Evolutionary conservation across 2,329 filamentous ascomycete genomes (phyloP).

Genomic region (Aspergillus chevalieri): DNA sequence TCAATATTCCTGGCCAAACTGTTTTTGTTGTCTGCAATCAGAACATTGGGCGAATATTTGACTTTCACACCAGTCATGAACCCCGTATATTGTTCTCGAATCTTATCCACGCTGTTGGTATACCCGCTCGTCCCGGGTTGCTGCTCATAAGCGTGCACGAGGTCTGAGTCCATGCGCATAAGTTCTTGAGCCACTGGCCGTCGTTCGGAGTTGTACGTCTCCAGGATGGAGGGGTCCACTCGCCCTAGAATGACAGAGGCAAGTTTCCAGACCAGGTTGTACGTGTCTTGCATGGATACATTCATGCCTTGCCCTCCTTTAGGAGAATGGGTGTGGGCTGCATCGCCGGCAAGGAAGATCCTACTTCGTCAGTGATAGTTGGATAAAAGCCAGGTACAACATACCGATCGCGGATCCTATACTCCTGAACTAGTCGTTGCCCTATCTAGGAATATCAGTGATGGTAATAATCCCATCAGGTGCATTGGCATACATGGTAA

Average conservation of each 20-base stretch:
- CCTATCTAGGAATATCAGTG: constrained; percentile 53
- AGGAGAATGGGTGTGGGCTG: constrained; percentile 47
- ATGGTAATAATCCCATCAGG: neutral
- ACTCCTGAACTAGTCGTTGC: constrained; percentile 56
- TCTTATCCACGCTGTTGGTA: neutral
- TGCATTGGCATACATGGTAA: neutral
- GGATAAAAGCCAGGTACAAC: neutral
- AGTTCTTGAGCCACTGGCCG: constrained; percentile 35
- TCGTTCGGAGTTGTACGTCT: constrained; percentile 47
- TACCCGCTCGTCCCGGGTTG: neutral
- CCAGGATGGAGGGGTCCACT: constrained; percentile 35
- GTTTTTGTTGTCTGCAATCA: neutral
- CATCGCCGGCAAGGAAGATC: constrained; percentile 66
- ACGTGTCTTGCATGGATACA: constrained; percentile 47
- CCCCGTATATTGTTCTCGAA: neutral
- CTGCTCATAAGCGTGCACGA: constrained; percentile 1
- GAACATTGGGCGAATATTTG: neutral
- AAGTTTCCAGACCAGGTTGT: constrained; percentile 55
- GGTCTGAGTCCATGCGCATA: constrained; percentile 6
- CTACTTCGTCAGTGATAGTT: constrained; percentile 56
- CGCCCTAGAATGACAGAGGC: constrained; percentile 40
- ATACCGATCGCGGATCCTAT: constrained; percentile 47
- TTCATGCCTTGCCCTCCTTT: constrained; percentile 49
- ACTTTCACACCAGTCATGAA: constrained; percentile 1
- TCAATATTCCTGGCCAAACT: constrained; percentile 5